phyloP scores from a whole-genome alignment of 2,329 filamentous ascomycete species.

The Microsporum audouinii region DNA sequence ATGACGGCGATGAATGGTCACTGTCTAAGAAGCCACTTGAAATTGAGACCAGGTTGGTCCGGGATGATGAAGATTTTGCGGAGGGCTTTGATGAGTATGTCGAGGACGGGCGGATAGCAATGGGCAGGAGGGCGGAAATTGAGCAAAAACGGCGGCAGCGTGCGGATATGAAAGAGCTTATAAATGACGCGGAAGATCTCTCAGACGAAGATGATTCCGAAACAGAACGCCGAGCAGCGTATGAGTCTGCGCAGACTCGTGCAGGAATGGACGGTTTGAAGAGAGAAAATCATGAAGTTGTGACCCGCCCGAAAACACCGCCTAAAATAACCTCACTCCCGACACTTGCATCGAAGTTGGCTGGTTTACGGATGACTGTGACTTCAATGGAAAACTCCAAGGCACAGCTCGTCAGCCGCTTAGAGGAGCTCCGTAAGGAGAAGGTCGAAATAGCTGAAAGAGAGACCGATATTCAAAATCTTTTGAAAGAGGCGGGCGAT shows the following conservation, averaged over 20 bases:
- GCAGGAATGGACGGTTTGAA: constrained; percentile 68
- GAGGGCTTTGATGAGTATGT: constrained; percentile 91
- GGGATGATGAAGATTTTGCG: constrained; percentile 81
- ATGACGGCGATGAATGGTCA: constrained; percentile 35
- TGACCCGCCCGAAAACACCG: constrained; percentile 45
- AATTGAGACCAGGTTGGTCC: constrained; percentile 61
- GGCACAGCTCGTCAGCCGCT: constrained; percentile 47
- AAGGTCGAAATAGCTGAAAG: constrained; percentile 55
- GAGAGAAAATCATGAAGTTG: constrained; percentile 27
- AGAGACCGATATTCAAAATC: constrained; percentile 66
- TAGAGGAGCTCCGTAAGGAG: constrained; percentile 58
- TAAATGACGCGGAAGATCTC: constrained; percentile 62
- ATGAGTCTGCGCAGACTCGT: constrained; percentile 74
- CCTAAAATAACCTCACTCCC: constrained; percentile 70
- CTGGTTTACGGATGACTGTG: constrained; percentile 51
- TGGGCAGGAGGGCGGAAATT: constrained; percentile 67
- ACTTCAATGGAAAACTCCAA: constrained; percentile 53
- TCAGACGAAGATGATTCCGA: constrained; percentile 55
- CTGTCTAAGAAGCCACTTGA: constrained; percentile 48
- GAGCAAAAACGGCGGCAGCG: constrained; percentile 56
- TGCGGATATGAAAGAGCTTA: constrained; percentile 71
- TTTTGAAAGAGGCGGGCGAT: constrained; percentile 70
- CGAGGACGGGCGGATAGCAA: constrained; percentile 66
- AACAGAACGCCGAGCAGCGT: constrained; percentile 58
- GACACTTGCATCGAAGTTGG: constrained; percentile 55